Evolutionary conservation across 768 basidiomycete species (phyloP).

Genomic region (Atractiella rhizophila): DNA sequence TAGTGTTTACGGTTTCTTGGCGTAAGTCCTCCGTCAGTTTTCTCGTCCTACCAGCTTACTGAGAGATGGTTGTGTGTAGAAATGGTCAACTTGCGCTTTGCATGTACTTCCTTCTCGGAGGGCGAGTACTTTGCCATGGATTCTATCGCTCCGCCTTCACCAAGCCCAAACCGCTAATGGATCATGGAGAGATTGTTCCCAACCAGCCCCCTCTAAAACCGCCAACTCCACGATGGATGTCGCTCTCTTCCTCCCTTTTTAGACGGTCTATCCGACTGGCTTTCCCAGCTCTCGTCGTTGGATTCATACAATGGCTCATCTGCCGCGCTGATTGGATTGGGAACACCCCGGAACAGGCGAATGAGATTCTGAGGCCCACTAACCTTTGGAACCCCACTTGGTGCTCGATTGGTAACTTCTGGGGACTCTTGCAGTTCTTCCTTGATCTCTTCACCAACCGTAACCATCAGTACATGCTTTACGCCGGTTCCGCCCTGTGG

Average conservation of each 20-base stretch:
- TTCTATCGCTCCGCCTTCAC: slow-evolving; percentile 19
- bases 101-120: slow-evolving; percentile 20
- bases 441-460: slow-evolving; percentile 19
- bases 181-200: slow-evolving; percentile 18
- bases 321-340: slow-evolving; percentile 10
- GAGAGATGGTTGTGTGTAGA: not conserved
- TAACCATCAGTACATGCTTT: slow-evolving; percentile 19
- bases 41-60: not conserved
- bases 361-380: slow-evolving; percentile 12
- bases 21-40: not conserved
- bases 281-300: slow-evolving; percentile 18
- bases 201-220: slow-evolving; percentile 15
- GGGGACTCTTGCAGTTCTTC: slow-evolving; percentile 18
- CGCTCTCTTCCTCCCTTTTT: slow-evolving; percentile 19
- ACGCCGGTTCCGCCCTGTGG: slow-evolving; percentile 18
- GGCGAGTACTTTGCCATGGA: slow-evolving; percentile 17
- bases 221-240: slow-evolving; percentile 18
- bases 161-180: slow-evolving; percentile 16
- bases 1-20: slow-evolving; percentile 13
- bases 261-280: slow-evolving; percentile 20
- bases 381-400: slow-evolving; percentile 18
- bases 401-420: slow-evolving; percentile 18
- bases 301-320: slow-evolving; percentile 19
- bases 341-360: slow-evolving; percentile 8
- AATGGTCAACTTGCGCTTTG: slow-evolving; percentile 19